Conservation (phyloP, 2,329 filamentous ascomycete genomes). For the Alternaria sp. region DNA sequence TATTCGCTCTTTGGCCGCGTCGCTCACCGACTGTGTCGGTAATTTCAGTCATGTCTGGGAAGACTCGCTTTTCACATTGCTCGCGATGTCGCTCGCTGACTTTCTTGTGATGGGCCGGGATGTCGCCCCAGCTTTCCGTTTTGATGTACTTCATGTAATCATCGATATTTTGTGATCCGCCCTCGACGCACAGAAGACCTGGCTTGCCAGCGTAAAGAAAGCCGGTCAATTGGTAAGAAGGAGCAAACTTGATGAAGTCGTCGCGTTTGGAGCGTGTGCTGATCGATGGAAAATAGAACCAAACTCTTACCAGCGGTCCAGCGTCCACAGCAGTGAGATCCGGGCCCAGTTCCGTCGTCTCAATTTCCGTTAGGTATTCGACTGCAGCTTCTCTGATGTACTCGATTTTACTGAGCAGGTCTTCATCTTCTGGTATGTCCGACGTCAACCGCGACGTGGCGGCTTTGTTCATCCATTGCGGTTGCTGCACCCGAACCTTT, state of each 20-base stretch:
- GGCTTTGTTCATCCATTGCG: constrained; percentile 32
- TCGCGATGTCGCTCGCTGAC: constrained; percentile 64
- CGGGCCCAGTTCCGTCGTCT: neutral
- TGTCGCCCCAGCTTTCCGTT: constrained; percentile 68
- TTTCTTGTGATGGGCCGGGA: constrained; percentile 67
- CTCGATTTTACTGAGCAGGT: constrained; percentile 32
- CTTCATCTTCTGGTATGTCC: constrained; percentile 13
- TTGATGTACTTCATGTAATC: constrained; percentile 69
- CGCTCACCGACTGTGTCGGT: constrained; percentile 59
- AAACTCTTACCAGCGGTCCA: constrained; percentile 57
- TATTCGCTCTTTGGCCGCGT: constrained; percentile 58
- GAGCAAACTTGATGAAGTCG: constrained; percentile 63
- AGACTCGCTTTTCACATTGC: constrained; percentile 49
- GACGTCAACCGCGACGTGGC: constrained; percentile 24
- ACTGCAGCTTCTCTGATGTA: constrained; percentile 27
- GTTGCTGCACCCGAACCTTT: constrained; percentile 32
- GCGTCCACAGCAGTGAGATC: neutral
- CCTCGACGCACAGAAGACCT: constrained; percentile 61
- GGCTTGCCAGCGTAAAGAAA: constrained; percentile 68
- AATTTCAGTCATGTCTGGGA: constrained; percentile 65
- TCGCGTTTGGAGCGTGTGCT: constrained; percentile 65
- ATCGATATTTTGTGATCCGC: constrained; percentile 57
- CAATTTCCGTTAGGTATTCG: constrained; percentile 2
- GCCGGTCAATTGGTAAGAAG: constrained; percentile 61
- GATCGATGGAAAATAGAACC: constrained; percentile 70